Conservation (phyloP, 345 rosid species). For the Boechera stricta region DNA sequence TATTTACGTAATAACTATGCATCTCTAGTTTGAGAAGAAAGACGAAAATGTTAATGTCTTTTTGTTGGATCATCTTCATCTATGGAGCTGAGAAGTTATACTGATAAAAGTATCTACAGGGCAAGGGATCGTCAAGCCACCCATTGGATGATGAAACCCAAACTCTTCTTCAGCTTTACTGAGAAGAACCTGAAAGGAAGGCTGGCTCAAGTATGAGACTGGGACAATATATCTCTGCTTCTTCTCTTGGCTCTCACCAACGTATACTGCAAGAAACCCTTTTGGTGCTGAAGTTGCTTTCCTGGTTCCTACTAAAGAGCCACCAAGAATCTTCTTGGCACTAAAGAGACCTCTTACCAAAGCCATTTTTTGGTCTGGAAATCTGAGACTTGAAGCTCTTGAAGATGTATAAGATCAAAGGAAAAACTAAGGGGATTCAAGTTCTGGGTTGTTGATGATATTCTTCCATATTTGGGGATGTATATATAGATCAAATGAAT, state of each 20-base stretch:
- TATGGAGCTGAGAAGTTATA: background rate
- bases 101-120: background rate
- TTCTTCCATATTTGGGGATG: background rate
- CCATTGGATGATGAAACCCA: too few species aligned
- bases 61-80: background rate
- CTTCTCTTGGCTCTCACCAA: too few species aligned
- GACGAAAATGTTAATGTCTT: background rate
- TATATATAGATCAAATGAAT: slow-evolving; percentile 11
- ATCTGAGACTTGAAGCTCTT: slow-evolving; percentile 4
- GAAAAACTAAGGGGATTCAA: background rate
- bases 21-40: background rate
- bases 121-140: too few species aligned
- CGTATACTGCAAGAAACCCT: slow-evolving; percentile 40
- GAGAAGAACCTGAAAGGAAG: too few species aligned
- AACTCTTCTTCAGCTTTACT: too few species aligned
- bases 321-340: slow-evolving; percentile 32
- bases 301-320: background rate
- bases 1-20: background rate
- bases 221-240: too few species aligned
- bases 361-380: slow-evolving; percentile 5
- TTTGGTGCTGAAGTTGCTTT: slow-evolving; percentile 2
- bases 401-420: background rate
- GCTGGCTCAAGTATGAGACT: too few species aligned
- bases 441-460: background rate
- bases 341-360: slow-evolving; percentile 26